A percentile compares a stretch with the other conserved stretches of the same genome.
These are phyloP conservation scores for Candida pseudoviswanathii DNA, from an alignment of 1,139 yeast species.

Conservation along the genomic window DNA sequence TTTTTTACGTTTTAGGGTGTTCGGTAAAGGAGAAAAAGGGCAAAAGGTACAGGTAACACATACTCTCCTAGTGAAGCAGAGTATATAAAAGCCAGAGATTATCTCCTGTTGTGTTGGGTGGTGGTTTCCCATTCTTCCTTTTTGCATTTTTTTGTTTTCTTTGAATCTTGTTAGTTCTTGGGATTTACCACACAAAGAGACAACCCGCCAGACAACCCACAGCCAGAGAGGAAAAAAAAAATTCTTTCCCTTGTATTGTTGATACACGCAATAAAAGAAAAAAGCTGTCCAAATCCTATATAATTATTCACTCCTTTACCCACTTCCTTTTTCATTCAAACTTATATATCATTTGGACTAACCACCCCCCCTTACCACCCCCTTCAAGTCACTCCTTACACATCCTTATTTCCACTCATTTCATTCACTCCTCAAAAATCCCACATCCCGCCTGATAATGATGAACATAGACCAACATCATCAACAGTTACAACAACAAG, in stretches of 20 bases:
- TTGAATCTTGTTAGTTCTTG: not conserved
- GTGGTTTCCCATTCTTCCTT: too few species aligned
- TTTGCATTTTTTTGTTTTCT: not conserved
- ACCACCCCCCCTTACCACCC: not conserved
- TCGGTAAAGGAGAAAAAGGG: too few species aligned
- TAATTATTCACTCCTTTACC: slow-evolving; percentile 3
- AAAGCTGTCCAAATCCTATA: slow-evolving; percentile 1
- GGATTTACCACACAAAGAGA: too few species aligned
- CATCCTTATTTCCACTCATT: not conserved
- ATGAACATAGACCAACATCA: slow-evolving; percentile 7
- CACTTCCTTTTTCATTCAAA: not conserved
- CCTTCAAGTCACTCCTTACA: not conserved
- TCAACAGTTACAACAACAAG: slow-evolving; percentile 6
- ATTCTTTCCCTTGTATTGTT: not conserved
- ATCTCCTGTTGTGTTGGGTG: too few species aligned
- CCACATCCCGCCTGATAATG: not conserved
- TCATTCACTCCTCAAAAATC: not conserved
- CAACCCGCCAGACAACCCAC: too few species aligned
- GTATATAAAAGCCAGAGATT: not conserved
- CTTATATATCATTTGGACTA: slow-evolving; percentile 3
- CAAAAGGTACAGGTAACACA: not conserved
- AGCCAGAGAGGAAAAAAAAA: not conserved
- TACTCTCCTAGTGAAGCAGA: too few species aligned
- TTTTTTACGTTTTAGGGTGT: too few species aligned
- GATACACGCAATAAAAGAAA: not conserved